These are phyloP conservation scores for Cladosporium austrohemisphaericum DNA, from an alignment of 2,329 filamentous ascomycete species.

Conservation along the genomic window DNA sequence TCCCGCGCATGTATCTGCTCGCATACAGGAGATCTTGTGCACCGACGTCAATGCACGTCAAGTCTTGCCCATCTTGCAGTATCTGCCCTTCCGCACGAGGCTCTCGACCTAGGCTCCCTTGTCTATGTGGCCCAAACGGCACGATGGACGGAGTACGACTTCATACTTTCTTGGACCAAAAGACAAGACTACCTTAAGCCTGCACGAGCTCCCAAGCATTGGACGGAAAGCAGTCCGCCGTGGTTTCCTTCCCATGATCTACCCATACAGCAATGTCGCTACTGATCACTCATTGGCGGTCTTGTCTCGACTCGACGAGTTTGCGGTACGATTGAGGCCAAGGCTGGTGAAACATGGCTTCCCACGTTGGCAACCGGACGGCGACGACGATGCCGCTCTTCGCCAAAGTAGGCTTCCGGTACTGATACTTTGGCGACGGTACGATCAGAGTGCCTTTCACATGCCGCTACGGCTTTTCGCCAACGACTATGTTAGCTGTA, in stretches of 20 bases:
- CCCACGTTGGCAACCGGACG: too few relatives aligned
- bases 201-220: background rate
- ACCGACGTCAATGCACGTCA: too few relatives aligned
- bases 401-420: background rate
- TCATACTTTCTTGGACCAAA: background rate
- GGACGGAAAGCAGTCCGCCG: background rate
- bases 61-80: too few relatives aligned
- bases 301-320: too few relatives aligned
- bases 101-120: too few relatives aligned
- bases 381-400: too few relatives aligned
- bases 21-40: background rate
- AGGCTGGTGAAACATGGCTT: background rate
- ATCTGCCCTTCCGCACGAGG: too few relatives aligned
- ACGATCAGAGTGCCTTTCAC: too few relatives aligned
- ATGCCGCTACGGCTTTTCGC: background rate
- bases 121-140: too few relatives aligned
- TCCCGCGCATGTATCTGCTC: background rate
- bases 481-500: background rate
- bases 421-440: too few relatives aligned
- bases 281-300: background rate
- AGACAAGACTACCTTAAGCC: slow-evolving; percentile 7
- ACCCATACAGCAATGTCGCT: background rate
- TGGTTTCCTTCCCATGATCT: background rate
- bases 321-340: too few relatives aligned
- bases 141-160: background rate